Base-by-base conservation (phyloP, 768 basidiomycete genomes). In the Cubamyces sp. region DNA sequence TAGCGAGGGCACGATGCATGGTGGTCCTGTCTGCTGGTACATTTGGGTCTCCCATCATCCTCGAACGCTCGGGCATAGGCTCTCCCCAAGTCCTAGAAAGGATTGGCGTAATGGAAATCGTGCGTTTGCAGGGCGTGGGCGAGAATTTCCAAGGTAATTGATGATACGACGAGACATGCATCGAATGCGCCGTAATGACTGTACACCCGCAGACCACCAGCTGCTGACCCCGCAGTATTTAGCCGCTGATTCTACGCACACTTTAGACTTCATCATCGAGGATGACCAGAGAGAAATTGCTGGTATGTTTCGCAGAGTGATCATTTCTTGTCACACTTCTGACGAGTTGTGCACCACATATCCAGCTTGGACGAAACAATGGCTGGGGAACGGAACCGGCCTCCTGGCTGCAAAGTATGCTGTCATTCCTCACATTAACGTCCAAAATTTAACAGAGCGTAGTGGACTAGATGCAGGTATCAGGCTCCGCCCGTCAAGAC, bases 381-480 rank as follows among this genome's bases (percentile, higher is more conserved):
- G 75, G 73, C 62, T 68, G 12, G 64, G 67, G 18, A 70, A 71
- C 0, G 85, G 83, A 0, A 76, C 71, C 37, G 84, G 85, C 1
- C 66, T 82, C 45, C 74, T 88, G 66, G 77, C 84, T 2, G 78
- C 82, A 62, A 88, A 84, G 88, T 87, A 11, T 56, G 65, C 47
- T 14, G 42, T 2, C 14, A 14, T 49, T 14, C 18, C 14, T 30
- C 25, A 15, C 15, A 15, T 23, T 1, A 16, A 26, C 14, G 25
- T 8, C 3, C 48, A 49, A 3, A n/a, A 26, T 26, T 3, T 6
- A 2, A 42, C 41, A 28, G 9, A 18, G 16, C 9, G 5, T 66
- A 87, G 85, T 66, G 83, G 75, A 3, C 65, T 82, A 26, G 84
- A 87, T 62, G 79, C 80, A 19, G 86, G 83, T 1, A 78, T 84